Conservation (phyloP, 1,284 basidiomycete genomes). For the Boletellus deceptivus region DNA sequence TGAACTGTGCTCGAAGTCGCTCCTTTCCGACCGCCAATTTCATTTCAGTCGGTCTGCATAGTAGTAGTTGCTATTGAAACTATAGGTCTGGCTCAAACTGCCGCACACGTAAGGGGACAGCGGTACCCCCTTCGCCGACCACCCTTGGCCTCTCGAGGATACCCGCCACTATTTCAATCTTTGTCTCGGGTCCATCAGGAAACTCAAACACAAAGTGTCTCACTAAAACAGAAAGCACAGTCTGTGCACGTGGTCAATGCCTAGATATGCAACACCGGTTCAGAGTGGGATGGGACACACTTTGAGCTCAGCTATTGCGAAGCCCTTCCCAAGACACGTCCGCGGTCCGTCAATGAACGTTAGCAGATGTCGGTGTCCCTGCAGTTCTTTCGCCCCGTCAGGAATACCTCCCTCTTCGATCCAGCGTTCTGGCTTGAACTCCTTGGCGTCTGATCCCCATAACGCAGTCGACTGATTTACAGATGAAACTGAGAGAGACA, state of each 20-base stretch:
- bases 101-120: slow-evolving; percentile 42
- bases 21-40: too few relatives aligned
- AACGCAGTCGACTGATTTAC: slow-evolving; percentile 38
- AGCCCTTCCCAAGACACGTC: slow-evolving; percentile 32
- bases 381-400: slow-evolving; percentile 17
- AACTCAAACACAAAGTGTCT: slow-evolving; percentile 47
- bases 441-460: slow-evolving; percentile 44
- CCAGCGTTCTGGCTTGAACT: slow-evolving; percentile 44
- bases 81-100: slow-evolving; percentile 8
- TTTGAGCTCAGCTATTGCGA: slow-evolving; percentile 35
- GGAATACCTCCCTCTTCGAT: slow-evolving; percentile 26
- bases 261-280: too few relatives aligned
- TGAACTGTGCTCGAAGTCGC: too few relatives aligned
- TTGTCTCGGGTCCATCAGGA: slow-evolving; percentile 39
- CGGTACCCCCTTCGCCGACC: slow-evolving; percentile 39
- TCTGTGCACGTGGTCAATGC: slow-evolving; percentile 28
- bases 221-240: slow-evolving; percentile 45
- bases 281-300: slow-evolving; percentile 6
- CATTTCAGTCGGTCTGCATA: too few relatives aligned
- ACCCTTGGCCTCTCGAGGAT: slow-evolving; percentile 46
- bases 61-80: too few relatives aligned
- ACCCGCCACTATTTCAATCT: slow-evolving; percentile 36
- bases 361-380: slow-evolving; percentile 30
- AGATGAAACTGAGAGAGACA: slow-evolving; percentile 39
- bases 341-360: slow-evolving; percentile 33